Evolutionary conservation across 352 stramenopile genomes (phyloP).

Genomic region (Phytophthora cajani): DNA sequence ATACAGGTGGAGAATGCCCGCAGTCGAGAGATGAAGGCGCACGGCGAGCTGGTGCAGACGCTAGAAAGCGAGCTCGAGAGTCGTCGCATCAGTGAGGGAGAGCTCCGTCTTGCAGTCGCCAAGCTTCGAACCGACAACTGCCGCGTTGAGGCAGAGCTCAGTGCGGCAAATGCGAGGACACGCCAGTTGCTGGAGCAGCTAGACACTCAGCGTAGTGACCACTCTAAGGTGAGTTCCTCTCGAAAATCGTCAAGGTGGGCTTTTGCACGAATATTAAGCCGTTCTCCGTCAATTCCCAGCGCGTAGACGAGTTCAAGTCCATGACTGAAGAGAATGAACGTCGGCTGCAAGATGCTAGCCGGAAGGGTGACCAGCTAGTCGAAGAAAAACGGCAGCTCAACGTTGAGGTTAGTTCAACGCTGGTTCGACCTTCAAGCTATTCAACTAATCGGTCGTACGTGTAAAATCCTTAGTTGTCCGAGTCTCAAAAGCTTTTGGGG

Average conservation of each 20-base stretch:
- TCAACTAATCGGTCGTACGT: background rate
- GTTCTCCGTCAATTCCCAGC: conserved; percentile 5
- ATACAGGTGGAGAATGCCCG: conserved; percentile 52
- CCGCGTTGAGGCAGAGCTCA: conserved; percentile 48
- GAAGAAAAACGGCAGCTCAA: conserved; percentile 27
- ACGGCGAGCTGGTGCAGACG: conserved; percentile 44
- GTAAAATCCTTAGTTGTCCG: conserved; percentile 13
- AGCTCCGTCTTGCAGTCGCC: conserved; percentile 49
- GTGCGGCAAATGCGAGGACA: conserved; percentile 21
- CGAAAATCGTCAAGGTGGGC: background rate
- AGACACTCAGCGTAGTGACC: conserved; percentile 18
- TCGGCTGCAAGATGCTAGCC: conserved; percentile 7
- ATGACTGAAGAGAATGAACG: conserved; percentile 19
- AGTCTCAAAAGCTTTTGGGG: conserved; percentile 22
- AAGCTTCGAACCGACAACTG: conserved; percentile 54
- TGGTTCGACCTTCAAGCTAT: background rate
- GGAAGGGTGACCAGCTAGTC: conserved; percentile 16
- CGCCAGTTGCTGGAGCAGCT: conserved; percentile 24
- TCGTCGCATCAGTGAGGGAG: conserved; percentile 27
- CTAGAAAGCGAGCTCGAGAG: conserved; percentile 46
- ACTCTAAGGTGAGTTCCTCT: conserved; percentile 15
- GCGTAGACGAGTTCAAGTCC: conserved; percentile 13
- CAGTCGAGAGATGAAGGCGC: conserved; percentile 53
- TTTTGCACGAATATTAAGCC: background rate
- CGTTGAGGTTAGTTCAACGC: conserved; percentile 17